A percentile compares a stretch with the other conserved stretches of the same genome.
phyloP scores from a whole-genome alignment of 73 alveolate species.

The Loxodes magnus region DNA sequence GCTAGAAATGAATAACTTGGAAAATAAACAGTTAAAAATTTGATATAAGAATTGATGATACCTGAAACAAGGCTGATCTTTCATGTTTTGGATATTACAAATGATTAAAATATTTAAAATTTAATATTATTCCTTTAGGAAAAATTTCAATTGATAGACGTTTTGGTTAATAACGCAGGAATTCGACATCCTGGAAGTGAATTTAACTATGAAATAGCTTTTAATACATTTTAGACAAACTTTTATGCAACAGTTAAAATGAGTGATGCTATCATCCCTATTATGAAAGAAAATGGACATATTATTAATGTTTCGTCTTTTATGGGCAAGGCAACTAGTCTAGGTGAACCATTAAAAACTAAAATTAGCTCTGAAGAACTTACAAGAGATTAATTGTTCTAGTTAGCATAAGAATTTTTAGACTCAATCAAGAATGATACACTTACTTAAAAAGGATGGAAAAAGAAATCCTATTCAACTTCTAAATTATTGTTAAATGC shows the following conservation, averaged over 20 bases:
- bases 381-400: conserved; percentile 11
- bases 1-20: conserved; percentile 20
- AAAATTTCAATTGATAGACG: conserved; percentile 22
- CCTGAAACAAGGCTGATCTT: too few species aligned
- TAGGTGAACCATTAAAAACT: background rate
- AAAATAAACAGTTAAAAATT: too few species aligned
- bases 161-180: conserved; percentile 41
- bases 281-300: conserved; percentile 25
- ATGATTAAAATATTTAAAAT: background rate
- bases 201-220: conserved; percentile 14
- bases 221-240: conserved; percentile 19
- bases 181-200: conserved; percentile 10
- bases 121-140: conserved; percentile 11
- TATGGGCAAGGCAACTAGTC: conserved; percentile 13
- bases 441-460: conserved; percentile 11
- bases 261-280: conserved; percentile 31
- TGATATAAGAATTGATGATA: too few species aligned
- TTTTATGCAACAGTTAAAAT: conserved; percentile 23
- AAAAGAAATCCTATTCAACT: conserved; percentile 18
- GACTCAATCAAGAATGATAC: conserved; percentile 8
- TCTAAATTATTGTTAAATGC: conserved; percentile 31
- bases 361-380: background rate
- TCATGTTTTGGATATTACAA: too few species aligned
- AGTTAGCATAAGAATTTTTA: conserved; percentile 14
- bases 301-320: conserved; percentile 22